Conservation (phyloP, 1,284 basidiomycete species). For the Cronartium quercuum region DNA sequence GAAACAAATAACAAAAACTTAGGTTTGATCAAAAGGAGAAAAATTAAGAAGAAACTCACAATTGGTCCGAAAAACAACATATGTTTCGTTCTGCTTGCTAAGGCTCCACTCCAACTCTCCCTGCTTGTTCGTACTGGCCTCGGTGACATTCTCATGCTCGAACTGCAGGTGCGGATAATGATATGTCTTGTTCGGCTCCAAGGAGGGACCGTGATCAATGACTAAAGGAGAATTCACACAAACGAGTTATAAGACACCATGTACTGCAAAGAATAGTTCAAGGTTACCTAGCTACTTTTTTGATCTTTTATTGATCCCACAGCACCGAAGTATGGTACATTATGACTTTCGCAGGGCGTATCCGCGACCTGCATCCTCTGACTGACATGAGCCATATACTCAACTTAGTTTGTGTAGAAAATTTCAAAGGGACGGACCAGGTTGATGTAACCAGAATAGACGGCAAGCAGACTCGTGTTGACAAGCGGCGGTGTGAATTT, state of each 20-base stretch:
- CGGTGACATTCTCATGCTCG: not conserved
- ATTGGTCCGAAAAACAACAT: not conserved
- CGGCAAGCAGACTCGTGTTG: not conserved
- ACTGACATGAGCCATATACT: not conserved
- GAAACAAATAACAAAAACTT: not conserved
- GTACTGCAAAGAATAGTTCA: not conserved
- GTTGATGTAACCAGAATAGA: constrained; percentile 37
- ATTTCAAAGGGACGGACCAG: constrained; percentile 14
- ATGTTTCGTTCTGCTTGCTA: not conserved
- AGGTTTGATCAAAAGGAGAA: not conserved
- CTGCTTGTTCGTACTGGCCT: not conserved
- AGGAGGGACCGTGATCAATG: constrained; percentile 19
- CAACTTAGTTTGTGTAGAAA: not conserved
- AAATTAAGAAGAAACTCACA: not conserved
- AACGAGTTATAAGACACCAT: not conserved
- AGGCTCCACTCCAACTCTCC: not conserved
- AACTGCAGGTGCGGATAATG: not conserved
- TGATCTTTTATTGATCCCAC: constrained; percentile 26
- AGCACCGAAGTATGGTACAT: constrained; percentile 25
- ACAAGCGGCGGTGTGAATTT: constrained; percentile 1
- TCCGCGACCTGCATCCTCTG: constrained; percentile 2
- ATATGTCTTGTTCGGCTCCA: not conserved
- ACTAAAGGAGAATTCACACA: constrained; percentile 4
- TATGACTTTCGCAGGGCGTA: constrained; percentile 15
- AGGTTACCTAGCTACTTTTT: not conserved